A percentile compares a stretch with the other conserved stretches of the same genome.
These are phyloP conservation scores for Crithidia expoeki DNA, from an alignment of 208 protist genomes.

Conservation along the genomic window DNA sequence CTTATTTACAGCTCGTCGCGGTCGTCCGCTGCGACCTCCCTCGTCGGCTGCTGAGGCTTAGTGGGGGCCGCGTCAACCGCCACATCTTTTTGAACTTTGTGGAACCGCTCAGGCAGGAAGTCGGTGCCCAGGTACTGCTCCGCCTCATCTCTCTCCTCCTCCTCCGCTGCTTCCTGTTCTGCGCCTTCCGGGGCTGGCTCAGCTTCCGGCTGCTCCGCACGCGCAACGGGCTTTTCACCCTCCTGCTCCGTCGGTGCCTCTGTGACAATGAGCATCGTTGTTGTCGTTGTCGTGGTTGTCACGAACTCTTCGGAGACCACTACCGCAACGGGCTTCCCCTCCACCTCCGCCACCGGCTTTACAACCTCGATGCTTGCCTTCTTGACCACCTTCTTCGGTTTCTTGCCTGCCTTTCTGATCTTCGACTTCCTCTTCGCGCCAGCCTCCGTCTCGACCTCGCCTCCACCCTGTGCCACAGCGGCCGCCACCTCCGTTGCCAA, in stretches of 20 bases:
- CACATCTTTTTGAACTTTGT: neutral
- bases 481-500: neutral
- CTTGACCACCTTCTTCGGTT: neutral
- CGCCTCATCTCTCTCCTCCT: too few relatives aligned
- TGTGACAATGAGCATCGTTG: neutral
- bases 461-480: neutral
- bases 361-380: neutral
- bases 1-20: conserved; percentile 1
- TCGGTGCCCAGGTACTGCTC: too few relatives aligned
- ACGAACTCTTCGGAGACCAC: neutral
- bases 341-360: neutral
- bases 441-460: neutral
- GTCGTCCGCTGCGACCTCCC: neutral
- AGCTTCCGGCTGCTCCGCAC: neutral
- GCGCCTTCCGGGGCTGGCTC: neutral
- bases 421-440: neutral
- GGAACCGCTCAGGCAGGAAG: too few relatives aligned
- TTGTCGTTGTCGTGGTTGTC: conserved; percentile 3
- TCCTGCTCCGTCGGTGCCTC: neutral
- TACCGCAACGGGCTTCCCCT: neutral
- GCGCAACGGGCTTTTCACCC: neutral
- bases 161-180: neutral
- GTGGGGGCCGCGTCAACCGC: too few relatives aligned
- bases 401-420: neutral
- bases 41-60: too few relatives aligned